Conservation (phyloP, 1,139 yeast genomes). For the Wickerhamomyces sp. region DNA sequence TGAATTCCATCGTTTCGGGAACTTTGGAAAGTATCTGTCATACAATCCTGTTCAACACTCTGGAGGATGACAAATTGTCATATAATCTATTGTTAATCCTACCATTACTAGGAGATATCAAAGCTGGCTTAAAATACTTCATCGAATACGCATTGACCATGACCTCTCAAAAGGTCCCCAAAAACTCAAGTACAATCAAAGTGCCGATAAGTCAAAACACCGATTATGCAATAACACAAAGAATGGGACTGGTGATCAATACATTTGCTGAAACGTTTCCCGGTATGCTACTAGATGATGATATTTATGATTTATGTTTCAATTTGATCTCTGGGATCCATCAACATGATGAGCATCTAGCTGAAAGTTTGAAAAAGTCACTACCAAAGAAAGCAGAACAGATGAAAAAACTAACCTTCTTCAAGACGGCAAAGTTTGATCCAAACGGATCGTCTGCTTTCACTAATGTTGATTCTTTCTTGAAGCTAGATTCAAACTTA, state of each 20-base stretch:
- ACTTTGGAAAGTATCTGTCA: conserved; percentile 72
- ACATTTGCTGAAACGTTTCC: conserved; percentile 43
- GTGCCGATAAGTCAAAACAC: conserved; percentile 26
- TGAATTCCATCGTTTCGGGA: conserved; percentile 39
- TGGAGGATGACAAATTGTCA: conserved; percentile 34
- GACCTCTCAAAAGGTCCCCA: conserved; percentile 23
- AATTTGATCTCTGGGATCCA: conserved; percentile 41
- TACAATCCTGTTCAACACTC: conserved; percentile 53
- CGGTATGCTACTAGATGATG: conserved; percentile 49
- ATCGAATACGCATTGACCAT: conserved; percentile 37
- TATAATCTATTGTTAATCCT: conserved; percentile 48
- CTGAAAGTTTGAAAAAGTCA: conserved; percentile 37
- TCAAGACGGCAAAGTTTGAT: conserved; percentile 16
- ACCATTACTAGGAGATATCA: conserved; percentile 64
- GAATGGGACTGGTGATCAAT: conserved; percentile 42
- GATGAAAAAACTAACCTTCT: conserved; percentile 32
- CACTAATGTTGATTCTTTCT: conserved; percentile 31
- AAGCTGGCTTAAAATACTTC: conserved; percentile 44
- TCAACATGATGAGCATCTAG: conserved; percentile 40
- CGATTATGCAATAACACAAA: conserved; percentile 34
- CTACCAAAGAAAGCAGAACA: conserved; percentile 37
- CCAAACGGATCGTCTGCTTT: conserved; percentile 22
- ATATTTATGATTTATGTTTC: conserved; percentile 39
- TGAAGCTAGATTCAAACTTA: conserved; percentile 43
- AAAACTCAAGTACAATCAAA: conserved; percentile 4